These are phyloP conservation scores for Ilex paraguariensis DNA, from an alignment of 305 asterid genomes.

Conservation along the genomic window DNA sequence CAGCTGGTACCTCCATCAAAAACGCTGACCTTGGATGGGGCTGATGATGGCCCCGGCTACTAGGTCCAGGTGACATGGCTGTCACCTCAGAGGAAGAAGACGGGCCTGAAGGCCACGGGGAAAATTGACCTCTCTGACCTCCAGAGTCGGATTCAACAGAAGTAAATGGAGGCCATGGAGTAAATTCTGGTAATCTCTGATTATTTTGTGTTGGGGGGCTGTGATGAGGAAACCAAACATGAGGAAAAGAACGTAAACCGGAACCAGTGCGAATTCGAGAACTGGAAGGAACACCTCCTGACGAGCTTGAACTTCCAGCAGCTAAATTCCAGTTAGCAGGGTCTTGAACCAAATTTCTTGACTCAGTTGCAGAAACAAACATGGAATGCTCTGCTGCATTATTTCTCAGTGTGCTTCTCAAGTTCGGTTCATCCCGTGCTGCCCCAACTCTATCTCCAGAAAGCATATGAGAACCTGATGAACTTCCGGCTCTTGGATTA, in stretches of 20 bases:
- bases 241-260: conserved; percentile 32
- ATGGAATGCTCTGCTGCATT: conserved; percentile 34
- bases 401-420: conserved; percentile 42
- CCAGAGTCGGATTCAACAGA: conserved; percentile 51
- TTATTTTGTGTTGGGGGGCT: conserved; percentile 33
- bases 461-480: conserved; percentile 18
- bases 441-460: conserved; percentile 40
- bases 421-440: conserved; percentile 31
- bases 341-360: conserved; percentile 42
- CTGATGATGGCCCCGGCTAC: conserved; percentile 41
- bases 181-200: conserved; percentile 39
- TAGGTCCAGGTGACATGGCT: conserved; percentile 32
- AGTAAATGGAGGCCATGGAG: conserved; percentile 45
- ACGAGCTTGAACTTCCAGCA: conserved; percentile 45
- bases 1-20: conserved; percentile 43
- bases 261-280: conserved; percentile 37
- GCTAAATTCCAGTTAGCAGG: conserved; percentile 63
- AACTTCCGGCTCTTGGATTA: conserved; percentile 37
- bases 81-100: conserved; percentile 53
- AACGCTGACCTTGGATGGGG: conserved; percentile 38
- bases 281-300: conserved; percentile 40
- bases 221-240: conserved; percentile 51
- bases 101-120: conserved; percentile 32
- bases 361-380: conserved; percentile 42
- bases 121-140: conserved; percentile 46